phyloP scores from a whole-genome alignment of 2,329 filamentous ascomycete genomes.

The Rhinocladiella mackenziei region DNA sequence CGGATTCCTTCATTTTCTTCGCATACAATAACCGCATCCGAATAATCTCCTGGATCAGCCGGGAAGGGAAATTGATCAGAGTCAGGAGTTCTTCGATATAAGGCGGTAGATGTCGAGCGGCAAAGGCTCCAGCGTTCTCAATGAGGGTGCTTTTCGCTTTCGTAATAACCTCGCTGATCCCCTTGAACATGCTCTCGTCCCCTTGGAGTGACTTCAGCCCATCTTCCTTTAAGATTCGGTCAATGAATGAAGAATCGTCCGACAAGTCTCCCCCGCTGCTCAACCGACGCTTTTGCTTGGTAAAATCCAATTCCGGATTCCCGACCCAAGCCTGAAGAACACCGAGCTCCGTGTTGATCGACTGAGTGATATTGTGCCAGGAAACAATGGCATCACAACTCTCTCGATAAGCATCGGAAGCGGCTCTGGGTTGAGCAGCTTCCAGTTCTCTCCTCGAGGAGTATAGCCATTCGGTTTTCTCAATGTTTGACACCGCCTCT shows the following conservation, averaged over 20 bases:
- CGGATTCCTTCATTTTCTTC: constrained; percentile 90
- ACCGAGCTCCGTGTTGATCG: constrained; percentile 90
- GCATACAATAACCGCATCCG: constrained; percentile 86
- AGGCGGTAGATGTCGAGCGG: constrained; percentile 83
- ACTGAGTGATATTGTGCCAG: constrained; percentile 94
- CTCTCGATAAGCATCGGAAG: constrained; percentile 71
- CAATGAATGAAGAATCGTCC: constrained; percentile 90
- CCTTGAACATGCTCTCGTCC: constrained; percentile 72
- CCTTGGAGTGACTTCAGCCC: constrained; percentile 88
- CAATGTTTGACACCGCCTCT: constrained; percentile 84
- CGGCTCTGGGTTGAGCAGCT: constrained; percentile 68
- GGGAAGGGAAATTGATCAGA: constrained; percentile 93
- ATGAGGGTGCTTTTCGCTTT: constrained; percentile 94
- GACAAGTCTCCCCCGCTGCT: constrained; percentile 68
- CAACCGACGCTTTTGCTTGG: constrained; percentile 66
- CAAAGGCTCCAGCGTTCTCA: constrained; percentile 76
- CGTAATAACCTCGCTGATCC: constrained; percentile 78
- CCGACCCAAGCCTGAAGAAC: constrained; percentile 96
- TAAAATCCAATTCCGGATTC: constrained; percentile 90
- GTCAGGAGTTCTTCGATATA: constrained; percentile 96
- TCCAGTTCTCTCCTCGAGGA: constrained; percentile 74
- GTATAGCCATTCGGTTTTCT: constrained; percentile 80
- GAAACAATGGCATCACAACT: constrained; percentile 85
- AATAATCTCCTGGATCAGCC: constrained; percentile 94
- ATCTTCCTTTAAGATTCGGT: constrained; percentile 92